These are phyloP conservation scores for Avena insularis DNA, from an alignment of 176 grass and related monocot species.

Conservation along the genomic window DNA sequence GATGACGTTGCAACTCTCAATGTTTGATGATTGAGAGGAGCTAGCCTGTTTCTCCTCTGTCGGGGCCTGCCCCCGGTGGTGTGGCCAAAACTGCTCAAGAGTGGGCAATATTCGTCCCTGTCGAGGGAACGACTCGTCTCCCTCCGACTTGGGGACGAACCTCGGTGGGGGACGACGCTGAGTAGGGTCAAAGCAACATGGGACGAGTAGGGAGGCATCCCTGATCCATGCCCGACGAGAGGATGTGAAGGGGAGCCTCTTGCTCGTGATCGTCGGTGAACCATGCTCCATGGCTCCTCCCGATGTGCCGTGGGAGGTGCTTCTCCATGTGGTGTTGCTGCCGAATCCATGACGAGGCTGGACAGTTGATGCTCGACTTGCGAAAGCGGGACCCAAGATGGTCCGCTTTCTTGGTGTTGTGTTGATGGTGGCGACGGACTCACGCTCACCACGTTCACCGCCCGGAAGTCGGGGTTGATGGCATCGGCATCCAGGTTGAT, in stretches of 20 bases:
- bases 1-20: neutral
- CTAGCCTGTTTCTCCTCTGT: neutral
- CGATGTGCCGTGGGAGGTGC: no score
- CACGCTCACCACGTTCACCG: no score
- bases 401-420: no score
- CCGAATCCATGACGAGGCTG: no score
- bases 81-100: neutral
- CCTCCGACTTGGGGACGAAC: neutral
- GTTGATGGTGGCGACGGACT: no score
- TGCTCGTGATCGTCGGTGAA: rapidly evolving
- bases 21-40: neutral
- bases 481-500: no score
- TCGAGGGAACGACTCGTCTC: neutral
- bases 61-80: neutral
- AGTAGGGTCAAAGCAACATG: neutral
- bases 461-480: no score
- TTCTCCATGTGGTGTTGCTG: no score
- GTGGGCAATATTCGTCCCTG: neutral
- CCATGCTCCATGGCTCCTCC: neutral
- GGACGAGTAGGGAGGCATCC: rapidly evolving
- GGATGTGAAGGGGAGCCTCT: neutral
- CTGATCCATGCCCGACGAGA: rapidly evolving
- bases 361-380: no score
- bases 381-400: no score
- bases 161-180: neutral